These are phyloP conservation scores for Penicillium maclennaniae DNA, from an alignment of 495 filamentous ascomycete genomes.

Conservation along the genomic window DNA sequence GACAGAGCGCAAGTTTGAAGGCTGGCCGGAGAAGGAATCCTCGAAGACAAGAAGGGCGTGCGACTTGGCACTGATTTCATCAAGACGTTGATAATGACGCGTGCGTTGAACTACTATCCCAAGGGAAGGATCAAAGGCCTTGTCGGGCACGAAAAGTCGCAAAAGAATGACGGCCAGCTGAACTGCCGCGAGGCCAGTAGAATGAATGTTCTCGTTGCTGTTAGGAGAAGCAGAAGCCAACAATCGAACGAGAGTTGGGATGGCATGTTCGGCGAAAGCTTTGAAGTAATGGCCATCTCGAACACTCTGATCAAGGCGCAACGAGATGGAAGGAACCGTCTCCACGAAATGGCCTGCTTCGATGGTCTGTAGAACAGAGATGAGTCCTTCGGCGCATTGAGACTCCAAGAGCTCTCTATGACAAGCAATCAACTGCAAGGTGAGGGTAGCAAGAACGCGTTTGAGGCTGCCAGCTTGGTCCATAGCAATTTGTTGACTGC, in stretches of 20 bases:
- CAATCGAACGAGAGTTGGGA: conserved; percentile 32
- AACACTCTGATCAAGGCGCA: conserved; percentile 22
- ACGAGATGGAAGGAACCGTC: conserved; percentile 9
- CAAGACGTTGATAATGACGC: conserved; percentile 54
- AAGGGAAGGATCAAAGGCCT: conserved; percentile 80
- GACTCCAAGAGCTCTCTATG: conserved; percentile 40
- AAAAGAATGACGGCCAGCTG: conserved; percentile 49
- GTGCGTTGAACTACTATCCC: conserved; percentile 67
- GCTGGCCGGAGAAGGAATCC: conserved; percentile 61
- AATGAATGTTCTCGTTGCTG: conserved; percentile 16
- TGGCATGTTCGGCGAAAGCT: conserved; percentile 25
- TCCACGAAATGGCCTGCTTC: conserved; percentile 15
- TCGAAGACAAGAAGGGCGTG: conserved; percentile 63
- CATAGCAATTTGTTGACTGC: conserved; percentile 43
- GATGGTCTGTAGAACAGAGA: conserved; percentile 22
- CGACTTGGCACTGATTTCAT: conserved; percentile 53
- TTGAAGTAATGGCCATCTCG: conserved; percentile 35
- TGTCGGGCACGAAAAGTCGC: conserved; percentile 79
- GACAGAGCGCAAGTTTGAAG: conserved; percentile 56
- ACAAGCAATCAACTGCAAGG: conserved; percentile 43
- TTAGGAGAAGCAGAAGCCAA: conserved; percentile 14
- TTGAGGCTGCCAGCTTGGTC: conserved; percentile 46
- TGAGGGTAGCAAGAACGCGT: conserved; percentile 44
- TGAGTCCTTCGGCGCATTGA: conserved; percentile 25
- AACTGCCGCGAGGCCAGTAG: conserved; percentile 32